Evolutionary conservation across 805 yeast genomes (phyloP).

Genomic region (Starmerella bombi): DNA sequence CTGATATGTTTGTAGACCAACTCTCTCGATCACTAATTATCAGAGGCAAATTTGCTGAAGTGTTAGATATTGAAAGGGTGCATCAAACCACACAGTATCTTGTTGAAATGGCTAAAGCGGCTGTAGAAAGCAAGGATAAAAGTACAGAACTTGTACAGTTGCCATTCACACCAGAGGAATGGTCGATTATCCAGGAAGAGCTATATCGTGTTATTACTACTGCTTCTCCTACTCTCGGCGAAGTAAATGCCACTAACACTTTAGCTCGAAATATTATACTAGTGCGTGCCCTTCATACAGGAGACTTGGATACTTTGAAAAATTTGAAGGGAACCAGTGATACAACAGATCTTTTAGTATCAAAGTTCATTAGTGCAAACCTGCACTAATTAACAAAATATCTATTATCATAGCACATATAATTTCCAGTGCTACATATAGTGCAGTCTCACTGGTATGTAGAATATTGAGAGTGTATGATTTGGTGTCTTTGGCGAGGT

Average conservation of each 20-base stretch:
- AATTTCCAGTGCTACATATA: too few species aligned
- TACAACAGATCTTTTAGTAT: slow-evolving; percentile 1
- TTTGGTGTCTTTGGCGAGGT: too few species aligned
- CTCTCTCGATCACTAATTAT: slow-evolving; percentile 8
- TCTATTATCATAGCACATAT: too few species aligned
- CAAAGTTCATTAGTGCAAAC: too few species aligned
- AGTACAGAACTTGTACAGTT: slow-evolving; percentile 17
- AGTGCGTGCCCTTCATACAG: slow-evolving; percentile 16
- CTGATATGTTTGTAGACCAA: slow-evolving; percentile 1
- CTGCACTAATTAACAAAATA: too few species aligned
- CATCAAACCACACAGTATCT: slow-evolving; percentile 4
- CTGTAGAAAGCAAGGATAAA: slow-evolving; percentile 1
- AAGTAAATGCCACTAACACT: slow-evolving; percentile 2
- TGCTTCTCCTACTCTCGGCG: slow-evolving; percentile 4
- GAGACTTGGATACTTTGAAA: slow-evolving; percentile 13
- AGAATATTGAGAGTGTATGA: too few species aligned
- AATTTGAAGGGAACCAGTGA: slow-evolving; percentile 3
- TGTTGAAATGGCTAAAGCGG: slow-evolving; percentile 7
- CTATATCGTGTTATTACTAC: slow-evolving; percentile 5
- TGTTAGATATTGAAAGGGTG: slow-evolving; percentile 10
- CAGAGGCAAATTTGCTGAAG: slow-evolving; percentile 16
- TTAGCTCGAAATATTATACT: slow-evolving; percentile 11
- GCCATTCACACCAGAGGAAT: slow-evolving; percentile 14
- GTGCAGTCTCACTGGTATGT: too few species aligned
- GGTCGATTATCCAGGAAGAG: slow-evolving; percentile 10